phyloP scores from a whole-genome alignment of 2,329 filamentous ascomycete genomes.

The Bipolaris cookei region DNA sequence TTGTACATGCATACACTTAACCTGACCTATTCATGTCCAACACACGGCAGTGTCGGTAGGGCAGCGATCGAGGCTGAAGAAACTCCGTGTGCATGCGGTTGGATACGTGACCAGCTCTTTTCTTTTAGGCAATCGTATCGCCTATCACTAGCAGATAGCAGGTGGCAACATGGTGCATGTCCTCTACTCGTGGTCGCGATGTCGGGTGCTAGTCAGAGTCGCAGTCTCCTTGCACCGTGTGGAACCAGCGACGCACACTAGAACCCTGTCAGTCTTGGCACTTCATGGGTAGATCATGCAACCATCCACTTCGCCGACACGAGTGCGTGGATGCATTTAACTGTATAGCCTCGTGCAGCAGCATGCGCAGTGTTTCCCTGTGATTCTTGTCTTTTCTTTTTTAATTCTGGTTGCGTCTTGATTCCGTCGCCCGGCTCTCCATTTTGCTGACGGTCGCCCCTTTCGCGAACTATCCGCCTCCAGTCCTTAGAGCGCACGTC shows the following conservation, averaged over 20 bases:
- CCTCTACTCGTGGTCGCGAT: background rate
- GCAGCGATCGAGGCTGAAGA: background rate
- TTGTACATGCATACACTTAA: background rate
- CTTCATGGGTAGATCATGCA: constrained; percentile 27
- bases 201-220: background rate
- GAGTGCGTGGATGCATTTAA: constrained; percentile 29
- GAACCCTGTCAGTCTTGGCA: constrained; percentile 26
- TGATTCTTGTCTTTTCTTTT: constrained; percentile 5
- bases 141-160: background rate
- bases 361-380: constrained; percentile 18
- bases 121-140: background rate
- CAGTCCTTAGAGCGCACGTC: constrained; percentile 28
- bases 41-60: background rate
- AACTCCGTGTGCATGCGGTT: background rate
- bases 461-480: constrained; percentile 29
- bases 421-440: constrained; percentile 25
- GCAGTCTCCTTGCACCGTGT: constrained; percentile 12
- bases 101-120: background rate
- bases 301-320: constrained; percentile 26
- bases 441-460: constrained; percentile 25
- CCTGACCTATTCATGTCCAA: background rate
- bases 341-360: constrained; percentile 35
- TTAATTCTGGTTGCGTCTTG: constrained; percentile 15
- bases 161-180: background rate
- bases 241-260: constrained; percentile 21